Base-by-base conservation (phyloP, 2,329 filamentous ascomycete genomes). In the Botrytis medusae region DNA sequence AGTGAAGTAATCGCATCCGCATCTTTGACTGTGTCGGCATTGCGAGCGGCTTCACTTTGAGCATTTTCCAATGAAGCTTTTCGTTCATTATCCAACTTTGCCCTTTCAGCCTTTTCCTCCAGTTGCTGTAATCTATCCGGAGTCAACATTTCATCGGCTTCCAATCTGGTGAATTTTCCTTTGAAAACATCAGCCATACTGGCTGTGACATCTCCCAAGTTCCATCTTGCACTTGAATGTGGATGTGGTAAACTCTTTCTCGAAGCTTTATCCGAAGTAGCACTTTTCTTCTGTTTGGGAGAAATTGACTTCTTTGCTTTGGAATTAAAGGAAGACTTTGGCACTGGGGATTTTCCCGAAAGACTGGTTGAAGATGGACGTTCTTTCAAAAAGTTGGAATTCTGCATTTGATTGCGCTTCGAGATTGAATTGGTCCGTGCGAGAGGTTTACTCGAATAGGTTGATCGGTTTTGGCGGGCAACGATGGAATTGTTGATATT, bases 111-210 rank as follows among this genome's bases (percentile, higher is more conserved):
- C 29, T 74, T 73, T 65, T 77, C 74, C 75, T 77, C 71, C 25
- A 82, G 73, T 34, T 82, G 80, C 76, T 87, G 84, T 37, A 89
- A 81, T 54, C 85, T 84, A 48, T 84, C 83, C 29, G 87, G 85
- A 18, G 87, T 87, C 20, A 90, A 80, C 83, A 89, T 88, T 81
- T 91, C 88, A 69, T 89, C 87, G 0, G 85, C 88, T 74, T 90
- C 87, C 9, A 73, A 32, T 71, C 87, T 83, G 64, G 84, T 84
- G 78, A 90, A 89, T 63, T 86, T 86, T 29, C 86, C 85, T 60
- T 83, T 86, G 74, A 91, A 84, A 18, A 89, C 82, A 44, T 88
- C 88, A n/a, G 86, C 84, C 77, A 90, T 83, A 75, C 88, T 89
- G 69, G 88, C 86, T 0, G 87, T 84, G 44, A 90, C 79, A 22